Base-by-base conservation (phyloP, 768 basidiomycete genomes). In the Lyophyllum semitale region DNA sequence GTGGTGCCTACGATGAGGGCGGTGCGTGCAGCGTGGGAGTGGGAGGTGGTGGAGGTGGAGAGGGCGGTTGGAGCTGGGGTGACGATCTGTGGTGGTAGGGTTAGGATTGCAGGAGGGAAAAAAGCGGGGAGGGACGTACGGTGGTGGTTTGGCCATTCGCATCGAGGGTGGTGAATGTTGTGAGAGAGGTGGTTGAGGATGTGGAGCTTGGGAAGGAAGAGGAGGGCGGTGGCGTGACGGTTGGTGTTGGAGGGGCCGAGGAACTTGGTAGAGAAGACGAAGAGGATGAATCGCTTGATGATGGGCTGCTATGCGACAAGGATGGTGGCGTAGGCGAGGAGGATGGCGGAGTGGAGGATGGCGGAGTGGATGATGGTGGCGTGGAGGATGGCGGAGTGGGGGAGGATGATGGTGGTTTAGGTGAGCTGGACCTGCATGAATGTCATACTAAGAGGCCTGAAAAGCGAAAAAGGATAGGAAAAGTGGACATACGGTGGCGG, bases 41-140 rank as follows among this genome's bases (percentile, higher is more conserved):
- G 18, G 15, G 33, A 0, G 41, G 48, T 9, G 25, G 52, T 27
- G 30, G 33, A 9, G 47, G 54, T 20, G 18, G 54, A 53, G 41
- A 59, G 58, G 27, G 58, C 40, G 13, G 58, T 59, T 0, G 58
- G 58, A 40, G 51, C 29, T 7, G 58, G 50, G 12, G 49, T 29
- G 29, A 43, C 18, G 5, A 41, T 22, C 40, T 41, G 50, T 6
- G 12, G 35, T 8, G 22, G 25, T 25, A 23, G 23, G 23, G 23
- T n/a, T 22, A 22, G 20, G 23, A 12, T 1, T 12, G 23, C 8
- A 8, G 17, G 20, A 30, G 50, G 12, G 40, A 22, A 17, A n/a
- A 17, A 25, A 8, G 38, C n/a, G 25, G 12, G 49, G 25, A 20
- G 38, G 38, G 13, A 50, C 29, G 48, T 51, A 51, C 50, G 15